phyloP scores from a whole-genome alignment of 129 eudicot species.

The Saussurea involucrata region DNA sequence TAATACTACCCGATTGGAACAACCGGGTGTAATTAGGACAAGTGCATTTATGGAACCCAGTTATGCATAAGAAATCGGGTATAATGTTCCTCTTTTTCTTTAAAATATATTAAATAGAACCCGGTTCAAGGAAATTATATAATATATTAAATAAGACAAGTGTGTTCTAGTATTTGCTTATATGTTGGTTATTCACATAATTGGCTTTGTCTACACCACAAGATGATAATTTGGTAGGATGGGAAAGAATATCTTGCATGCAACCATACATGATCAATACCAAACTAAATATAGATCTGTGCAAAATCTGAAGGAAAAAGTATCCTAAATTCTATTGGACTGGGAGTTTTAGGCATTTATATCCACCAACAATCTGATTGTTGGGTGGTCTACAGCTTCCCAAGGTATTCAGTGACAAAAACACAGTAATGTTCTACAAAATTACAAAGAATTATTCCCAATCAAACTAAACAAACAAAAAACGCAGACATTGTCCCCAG shows the following conservation, averaged over 20 bases:
- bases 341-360: constrained; percentile 38
- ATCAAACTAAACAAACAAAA: constrained; percentile 49
- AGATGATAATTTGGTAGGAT: not conserved
- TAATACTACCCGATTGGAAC: too few relatives aligned
- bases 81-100: too few relatives aligned
- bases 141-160: too few relatives aligned
- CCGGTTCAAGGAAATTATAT: too few relatives aligned
- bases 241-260: not conserved
- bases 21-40: too few relatives aligned
- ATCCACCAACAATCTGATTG: constrained; percentile 60
- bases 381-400: constrained; percentile 37
- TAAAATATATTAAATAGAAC: too few relatives aligned
- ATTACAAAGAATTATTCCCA: constrained; percentile 16
- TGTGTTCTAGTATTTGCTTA: not conserved
- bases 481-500: constrained; percentile 66
- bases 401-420: constrained; percentile 21
- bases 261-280: constrained; percentile 4
- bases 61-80: too few relatives aligned
- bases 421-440: constrained; percentile 21
- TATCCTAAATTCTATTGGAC: constrained; percentile 41
- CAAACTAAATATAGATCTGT: constrained; percentile 7
- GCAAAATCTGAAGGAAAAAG: constrained; percentile 20
- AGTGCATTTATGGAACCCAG: too few relatives aligned
- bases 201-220: not conserved
- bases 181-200: not conserved